Conservation (phyloP, 495 filamentous ascomycete genomes). For the Xylaria intraflava region DNA sequence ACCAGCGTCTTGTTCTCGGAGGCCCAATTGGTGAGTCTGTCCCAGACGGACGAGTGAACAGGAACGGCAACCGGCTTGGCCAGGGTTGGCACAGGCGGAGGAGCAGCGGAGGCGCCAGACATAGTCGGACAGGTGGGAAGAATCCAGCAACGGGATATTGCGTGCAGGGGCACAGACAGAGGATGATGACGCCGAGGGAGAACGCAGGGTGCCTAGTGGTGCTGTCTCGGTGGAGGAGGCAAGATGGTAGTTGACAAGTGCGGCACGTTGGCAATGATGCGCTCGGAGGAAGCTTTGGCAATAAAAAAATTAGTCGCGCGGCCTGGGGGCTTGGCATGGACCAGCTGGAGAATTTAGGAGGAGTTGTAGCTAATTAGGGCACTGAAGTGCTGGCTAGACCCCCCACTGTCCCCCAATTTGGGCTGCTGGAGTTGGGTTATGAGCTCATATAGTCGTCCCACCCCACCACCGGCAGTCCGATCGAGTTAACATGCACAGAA, state of each 20-base stretch:
- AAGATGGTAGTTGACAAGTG: neutral
- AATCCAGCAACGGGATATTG: neutral
- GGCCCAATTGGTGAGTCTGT: slow-evolving; percentile 83
- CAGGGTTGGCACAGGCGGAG: slow-evolving; percentile 33
- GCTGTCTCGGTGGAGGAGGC: neutral
- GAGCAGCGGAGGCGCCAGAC: slow-evolving; percentile 36
- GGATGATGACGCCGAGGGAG: neutral
- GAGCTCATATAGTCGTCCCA: no score
- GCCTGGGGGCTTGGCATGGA: slow-evolving; percentile 6
- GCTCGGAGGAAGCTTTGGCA: slow-evolving; percentile 5
- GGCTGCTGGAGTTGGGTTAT: no score
- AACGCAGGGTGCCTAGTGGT: neutral
- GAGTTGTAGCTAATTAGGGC: no score
- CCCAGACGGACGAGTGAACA: slow-evolving; percentile 67
- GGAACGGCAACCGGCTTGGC: slow-evolving; percentile 33
- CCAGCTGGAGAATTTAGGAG: neutral
- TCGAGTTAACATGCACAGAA: no score
- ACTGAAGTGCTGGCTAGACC: no score
- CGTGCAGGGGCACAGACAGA: neutral
- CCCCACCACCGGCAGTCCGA: no score
- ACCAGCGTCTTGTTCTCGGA: slow-evolving; percentile 92
- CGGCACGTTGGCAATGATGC: slow-evolving; percentile 9
- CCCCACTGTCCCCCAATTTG: no score
- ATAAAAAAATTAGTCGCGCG: slow-evolving; percentile 13
- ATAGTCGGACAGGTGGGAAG: slow-evolving; percentile 20